These are phyloP conservation scores for Termitomyces sp. DNA, from an alignment of 768 basidiomycete species.

Conservation along the genomic window DNA sequence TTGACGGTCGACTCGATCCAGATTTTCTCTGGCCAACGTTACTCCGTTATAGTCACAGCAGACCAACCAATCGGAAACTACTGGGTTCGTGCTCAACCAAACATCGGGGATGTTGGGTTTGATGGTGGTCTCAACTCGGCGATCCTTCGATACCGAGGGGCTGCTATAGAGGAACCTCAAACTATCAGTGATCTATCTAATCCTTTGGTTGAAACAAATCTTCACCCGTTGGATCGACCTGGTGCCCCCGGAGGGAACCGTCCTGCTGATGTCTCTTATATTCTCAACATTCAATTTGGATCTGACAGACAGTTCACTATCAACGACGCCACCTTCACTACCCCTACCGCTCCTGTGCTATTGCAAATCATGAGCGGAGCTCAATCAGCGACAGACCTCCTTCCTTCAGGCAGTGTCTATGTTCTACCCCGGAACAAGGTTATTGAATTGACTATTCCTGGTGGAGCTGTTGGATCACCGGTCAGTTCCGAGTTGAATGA, in stretches of 20 bases:
- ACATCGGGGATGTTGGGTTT: neutral
- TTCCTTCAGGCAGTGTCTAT: conserved; percentile 35
- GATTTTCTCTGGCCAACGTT: conserved; percentile 2
- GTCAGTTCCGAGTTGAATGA: conserved; percentile 7
- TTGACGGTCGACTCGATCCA: neutral
- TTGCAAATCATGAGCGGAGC: conserved; percentile 3
- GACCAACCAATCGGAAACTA: neutral
- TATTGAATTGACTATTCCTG: conserved; percentile 40
- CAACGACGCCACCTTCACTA: neutral
- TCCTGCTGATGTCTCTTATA: neutral
- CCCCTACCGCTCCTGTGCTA: neutral
- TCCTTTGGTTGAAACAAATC: neutral
- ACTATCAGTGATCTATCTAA: neutral
- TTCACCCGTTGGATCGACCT: neutral
- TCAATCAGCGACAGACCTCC: conserved; percentile 16
- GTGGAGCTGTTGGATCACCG: conserved; percentile 24
- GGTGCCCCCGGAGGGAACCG: neutral
- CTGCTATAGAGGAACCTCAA: neutral
- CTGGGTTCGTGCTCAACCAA: conserved; percentile 1
- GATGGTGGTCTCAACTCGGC: conserved; percentile 3
- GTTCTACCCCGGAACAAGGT: conserved; percentile 36
- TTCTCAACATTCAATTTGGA: neutral
- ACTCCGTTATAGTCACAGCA: neutral
- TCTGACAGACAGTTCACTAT: neutral
- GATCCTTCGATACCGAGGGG: conserved; percentile 3